Base-by-base conservation (phyloP, 805 yeast genomes). In the Lachancea lanzarotensis region DNA sequence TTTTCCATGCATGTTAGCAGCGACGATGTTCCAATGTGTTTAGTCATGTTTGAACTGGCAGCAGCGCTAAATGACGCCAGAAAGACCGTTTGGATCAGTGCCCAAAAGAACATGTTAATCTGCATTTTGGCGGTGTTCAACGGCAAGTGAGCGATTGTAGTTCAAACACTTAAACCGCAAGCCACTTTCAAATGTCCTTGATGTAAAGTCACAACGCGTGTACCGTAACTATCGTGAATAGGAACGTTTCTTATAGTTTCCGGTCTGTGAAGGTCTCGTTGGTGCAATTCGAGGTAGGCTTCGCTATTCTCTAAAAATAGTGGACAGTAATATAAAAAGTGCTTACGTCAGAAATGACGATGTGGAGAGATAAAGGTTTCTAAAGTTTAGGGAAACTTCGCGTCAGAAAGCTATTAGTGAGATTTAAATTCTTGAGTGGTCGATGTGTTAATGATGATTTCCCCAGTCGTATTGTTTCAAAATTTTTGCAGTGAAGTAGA, bases 1-100 rank as follows among this genome's bases (percentile, higher is more conserved):
- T 84, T 71, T 35, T 80, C 82, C 95, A 89, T 90, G 70, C 98
- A 93, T 33, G 98, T 86, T 54, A 91, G 70, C 53, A 93, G 71
- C 8, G 97, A 87, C 16, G 78, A 63, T 0, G 93, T 76, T 50
- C 65, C 69, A 45, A 81, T 36, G 40, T 53, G 54, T 40, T 52
- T 55, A 3, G 57, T 47, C 35, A 27, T 46, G 18, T 46, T 45
- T 12, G 38, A 20, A 31, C 31, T 26, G 22, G 31, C 18, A 13
- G 38, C 26, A 35, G 38, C 26, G 26, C 31, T 11, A 19, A 36
- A 10, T 10, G 22, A 16, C 30, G 25, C 31, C 17, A 36, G 13
- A 25, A 11, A 36, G 7, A 32, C 17, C 18, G 35, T 16, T 32
- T 17, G 35, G 19, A 32, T 16, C 19, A 32, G 35, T 7, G 35